These are phyloP conservation scores for Volvox reticuliferus DNA, from an alignment of 139 green algal genomes.

Conservation along the genomic window DNA sequence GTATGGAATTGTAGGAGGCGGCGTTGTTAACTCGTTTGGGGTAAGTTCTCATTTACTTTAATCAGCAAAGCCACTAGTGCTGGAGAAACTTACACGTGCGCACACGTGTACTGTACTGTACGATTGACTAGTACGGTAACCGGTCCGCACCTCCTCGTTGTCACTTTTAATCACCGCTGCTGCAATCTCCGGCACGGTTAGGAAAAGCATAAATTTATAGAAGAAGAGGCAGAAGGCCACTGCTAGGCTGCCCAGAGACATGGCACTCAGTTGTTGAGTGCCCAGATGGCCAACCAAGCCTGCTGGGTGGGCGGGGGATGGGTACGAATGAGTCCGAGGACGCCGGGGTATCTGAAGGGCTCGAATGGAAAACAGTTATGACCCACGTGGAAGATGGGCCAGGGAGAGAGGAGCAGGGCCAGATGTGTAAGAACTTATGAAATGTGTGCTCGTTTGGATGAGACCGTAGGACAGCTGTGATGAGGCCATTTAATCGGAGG, in stretches of 20 bases:
- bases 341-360: not conserved
- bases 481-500: no score
- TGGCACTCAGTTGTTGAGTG: constrained; percentile 69
- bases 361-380: not conserved
- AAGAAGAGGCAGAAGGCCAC: constrained; percentile 71
- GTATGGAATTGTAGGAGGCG: no score
- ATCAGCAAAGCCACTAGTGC: no score
- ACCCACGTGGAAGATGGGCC: not conserved
- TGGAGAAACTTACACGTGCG: no score
- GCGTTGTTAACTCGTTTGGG: no score
- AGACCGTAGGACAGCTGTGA: no score
- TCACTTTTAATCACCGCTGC: constrained; percentile 59
- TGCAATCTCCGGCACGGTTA: constrained; percentile 74
- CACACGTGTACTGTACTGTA: no score
- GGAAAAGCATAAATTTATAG: constrained; percentile 78
- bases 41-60: no score
- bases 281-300: constrained; percentile 72
- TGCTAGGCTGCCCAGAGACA: constrained; percentile 69
- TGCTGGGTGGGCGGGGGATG: constrained; percentile 6
- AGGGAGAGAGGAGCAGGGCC: not conserved
- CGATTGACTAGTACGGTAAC: no score
- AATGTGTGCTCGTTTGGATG: no score
- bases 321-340: not conserved
- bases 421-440: no score
- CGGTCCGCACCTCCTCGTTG: constrained; percentile 44